These are phyloP conservation scores for Dryadomyces quercivorus DNA, from an alignment of 2,329 filamentous ascomycete species.

Conservation along the genomic window DNA sequence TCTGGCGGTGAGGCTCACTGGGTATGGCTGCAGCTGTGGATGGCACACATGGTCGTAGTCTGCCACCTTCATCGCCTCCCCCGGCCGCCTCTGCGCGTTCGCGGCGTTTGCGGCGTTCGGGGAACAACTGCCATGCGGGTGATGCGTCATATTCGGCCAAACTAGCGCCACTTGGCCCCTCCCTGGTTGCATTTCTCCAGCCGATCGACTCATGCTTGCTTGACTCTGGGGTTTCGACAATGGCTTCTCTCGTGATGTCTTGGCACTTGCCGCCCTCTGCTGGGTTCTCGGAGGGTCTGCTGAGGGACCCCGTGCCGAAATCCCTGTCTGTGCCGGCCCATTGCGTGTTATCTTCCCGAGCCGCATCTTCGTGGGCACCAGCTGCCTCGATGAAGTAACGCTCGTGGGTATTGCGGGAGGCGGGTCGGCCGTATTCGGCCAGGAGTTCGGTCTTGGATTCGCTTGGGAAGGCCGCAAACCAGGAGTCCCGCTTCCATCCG, in stretches of 20 bases:
- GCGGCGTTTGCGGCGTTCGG: too few species aligned
- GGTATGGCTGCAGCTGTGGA: background rate
- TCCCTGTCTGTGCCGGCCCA: background rate
- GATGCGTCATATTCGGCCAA: slow-evolving; percentile 3
- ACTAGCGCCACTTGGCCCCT: slow-evolving; percentile 15
- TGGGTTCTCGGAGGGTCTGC: background rate
- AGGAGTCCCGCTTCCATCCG: slow-evolving; percentile 4
- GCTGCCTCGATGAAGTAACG: slow-evolving; percentile 13
- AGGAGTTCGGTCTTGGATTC: slow-evolving; percentile 16
- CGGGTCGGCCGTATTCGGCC: slow-evolving; percentile 15
- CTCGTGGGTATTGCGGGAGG: slow-evolving; percentile 13
- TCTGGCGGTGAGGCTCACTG: background rate
- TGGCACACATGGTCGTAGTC: background rate
- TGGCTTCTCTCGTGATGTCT: background rate
- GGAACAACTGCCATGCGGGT: background rate
- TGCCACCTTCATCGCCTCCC: background rate
- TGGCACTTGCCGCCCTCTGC: background rate
- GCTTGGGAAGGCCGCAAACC: slow-evolving; percentile 14
- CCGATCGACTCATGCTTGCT: background rate
- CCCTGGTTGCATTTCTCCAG: slow-evolving; percentile 14
- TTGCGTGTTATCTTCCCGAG: slow-evolving; percentile 6
- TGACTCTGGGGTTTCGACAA: background rate
- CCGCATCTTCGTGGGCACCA: slow-evolving; percentile 8
- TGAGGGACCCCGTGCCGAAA: background rate
- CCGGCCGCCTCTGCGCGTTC: too few species aligned